phyloP scores from a whole-genome alignment of 495 filamentous ascomycete species.

The Penicillium psychrofluorescens region DNA sequence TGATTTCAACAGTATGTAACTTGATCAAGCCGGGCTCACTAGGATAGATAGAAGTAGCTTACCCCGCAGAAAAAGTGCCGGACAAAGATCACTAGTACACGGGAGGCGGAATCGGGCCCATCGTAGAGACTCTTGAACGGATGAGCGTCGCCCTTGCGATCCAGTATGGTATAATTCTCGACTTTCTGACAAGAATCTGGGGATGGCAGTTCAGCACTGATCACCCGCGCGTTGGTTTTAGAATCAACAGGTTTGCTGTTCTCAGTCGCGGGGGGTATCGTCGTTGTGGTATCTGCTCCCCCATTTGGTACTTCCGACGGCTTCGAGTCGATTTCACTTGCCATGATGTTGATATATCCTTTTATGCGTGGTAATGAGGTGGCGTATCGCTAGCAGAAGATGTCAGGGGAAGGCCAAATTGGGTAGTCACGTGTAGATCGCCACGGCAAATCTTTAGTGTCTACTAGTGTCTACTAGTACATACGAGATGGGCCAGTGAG shows the following conservation, averaged over 20 bases:
- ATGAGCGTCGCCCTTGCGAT: slow-evolving; percentile 51
- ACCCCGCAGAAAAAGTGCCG: slow-evolving; percentile 89
- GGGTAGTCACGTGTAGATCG: too few relatives aligned
- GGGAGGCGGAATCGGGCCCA: slow-evolving; percentile 41
- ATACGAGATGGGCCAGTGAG: too few relatives aligned
- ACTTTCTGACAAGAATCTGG: slow-evolving; percentile 39
- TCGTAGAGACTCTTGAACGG: slow-evolving; percentile 65
- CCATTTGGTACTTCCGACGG: not conserved
- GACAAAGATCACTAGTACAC: slow-evolving; percentile 73
- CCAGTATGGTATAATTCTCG: slow-evolving; percentile 54
- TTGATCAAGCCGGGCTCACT: too few relatives aligned
- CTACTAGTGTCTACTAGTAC: too few relatives aligned
- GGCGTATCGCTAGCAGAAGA: too few relatives aligned
- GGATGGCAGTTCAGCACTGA: slow-evolving; percentile 40
- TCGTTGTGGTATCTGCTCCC: not conserved
- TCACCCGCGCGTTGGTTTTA: not conserved
- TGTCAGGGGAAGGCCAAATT: too few relatives aligned
- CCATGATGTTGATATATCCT: not conserved
- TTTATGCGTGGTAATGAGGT: too few relatives aligned
- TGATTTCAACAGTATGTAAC: too few relatives aligned
- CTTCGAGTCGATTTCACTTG: not conserved
- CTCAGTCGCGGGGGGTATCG: not conserved
- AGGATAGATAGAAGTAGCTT: slow-evolving; percentile 23
- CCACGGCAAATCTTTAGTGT: too few relatives aligned
- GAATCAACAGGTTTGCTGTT: slow-evolving; percentile 2